A percentile compares a stretch with the other conserved stretches of the same genome.
These are phyloP conservation scores for Lactuca sativa DNA, from an alignment of 129 eudicot species.

Conservation along the genomic window DNA sequence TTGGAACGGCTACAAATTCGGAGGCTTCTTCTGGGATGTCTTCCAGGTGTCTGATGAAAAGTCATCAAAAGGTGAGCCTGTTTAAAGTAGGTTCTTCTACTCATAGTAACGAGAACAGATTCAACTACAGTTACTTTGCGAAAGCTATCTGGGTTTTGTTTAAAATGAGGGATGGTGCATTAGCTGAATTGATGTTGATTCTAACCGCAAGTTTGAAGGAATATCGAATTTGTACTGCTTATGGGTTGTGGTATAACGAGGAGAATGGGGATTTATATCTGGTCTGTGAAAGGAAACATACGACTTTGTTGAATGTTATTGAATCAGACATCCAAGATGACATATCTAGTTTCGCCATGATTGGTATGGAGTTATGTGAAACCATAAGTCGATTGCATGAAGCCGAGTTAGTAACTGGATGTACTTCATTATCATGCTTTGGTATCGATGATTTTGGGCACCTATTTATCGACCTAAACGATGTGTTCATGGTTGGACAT, in stretches of 20 bases:
- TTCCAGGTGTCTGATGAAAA: constrained; percentile 40
- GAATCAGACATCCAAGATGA: constrained; percentile 13
- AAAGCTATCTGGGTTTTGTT: constrained; percentile 47
- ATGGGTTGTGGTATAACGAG: constrained; percentile 68
- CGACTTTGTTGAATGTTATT: constrained; percentile 14
- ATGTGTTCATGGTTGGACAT: constrained; percentile 41
- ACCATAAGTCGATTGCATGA: constrained; percentile 42
- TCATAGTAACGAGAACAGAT: constrained; percentile 13
- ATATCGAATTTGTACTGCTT: constrained; percentile 43
- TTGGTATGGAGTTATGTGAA: constrained; percentile 70
- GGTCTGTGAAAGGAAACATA: constrained; percentile 38
- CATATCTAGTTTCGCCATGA: constrained; percentile 28
- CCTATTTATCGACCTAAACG: constrained; percentile 46
- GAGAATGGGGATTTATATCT: constrained; percentile 49
- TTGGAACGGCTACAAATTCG: constrained; percentile 17
- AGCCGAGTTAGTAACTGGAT: constrained; percentile 47
- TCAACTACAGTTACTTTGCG: constrained; percentile 46
- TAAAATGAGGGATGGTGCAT: constrained; percentile 40
- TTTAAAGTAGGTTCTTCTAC: constrained; percentile 39
- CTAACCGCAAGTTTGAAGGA: constrained; percentile 36
- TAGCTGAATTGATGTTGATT: constrained; percentile 39
- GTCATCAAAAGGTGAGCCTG: constrained; percentile 47
- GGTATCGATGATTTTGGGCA: constrained; percentile 56
- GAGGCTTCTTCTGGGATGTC: constrained; percentile 16
- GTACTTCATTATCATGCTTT: constrained; percentile 46